Conservation (phyloP, 352 stramenopile species). For the Globisporangium carolinianum region DNA sequence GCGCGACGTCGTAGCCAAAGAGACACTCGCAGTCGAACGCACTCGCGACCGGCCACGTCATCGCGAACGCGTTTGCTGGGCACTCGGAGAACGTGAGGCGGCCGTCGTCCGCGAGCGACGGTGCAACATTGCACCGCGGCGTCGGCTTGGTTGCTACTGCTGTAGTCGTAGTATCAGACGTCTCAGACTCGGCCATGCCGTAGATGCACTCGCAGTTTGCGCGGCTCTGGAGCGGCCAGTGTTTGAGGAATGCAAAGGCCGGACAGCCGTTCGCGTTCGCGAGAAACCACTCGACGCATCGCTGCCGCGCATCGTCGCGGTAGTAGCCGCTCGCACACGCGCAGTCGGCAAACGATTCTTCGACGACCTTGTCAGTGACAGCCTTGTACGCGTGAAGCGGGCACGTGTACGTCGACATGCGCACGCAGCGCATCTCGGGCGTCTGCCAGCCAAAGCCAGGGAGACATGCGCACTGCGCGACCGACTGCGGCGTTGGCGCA, state of each 20-base stretch:
- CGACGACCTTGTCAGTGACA: constrained; percentile 22
- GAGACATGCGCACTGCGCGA: constrained; percentile 75
- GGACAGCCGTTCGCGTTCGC: constrained; percentile 62
- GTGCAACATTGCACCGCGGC: constrained; percentile 21
- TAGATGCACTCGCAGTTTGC: constrained; percentile 73
- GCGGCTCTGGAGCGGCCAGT: constrained; percentile 73
- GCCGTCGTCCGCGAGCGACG: constrained; percentile 10
- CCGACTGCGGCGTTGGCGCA: constrained; percentile 44
- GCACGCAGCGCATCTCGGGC: constrained; percentile 58
- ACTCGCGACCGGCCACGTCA: constrained; percentile 33
- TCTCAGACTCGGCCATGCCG: constrained; percentile 23
- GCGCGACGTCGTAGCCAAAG: constrained; percentile 32
- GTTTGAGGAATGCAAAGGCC: constrained; percentile 43
- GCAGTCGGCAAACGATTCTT: constrained; percentile 56
- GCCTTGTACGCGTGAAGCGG: constrained; percentile 50
- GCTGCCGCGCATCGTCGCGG: constrained; percentile 39
- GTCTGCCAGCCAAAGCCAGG: constrained; percentile 66
- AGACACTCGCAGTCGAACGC: constrained; percentile 39
- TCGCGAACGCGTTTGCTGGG: constrained; percentile 39
- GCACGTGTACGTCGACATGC: constrained; percentile 51
- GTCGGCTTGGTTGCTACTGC: constrained; percentile 11
- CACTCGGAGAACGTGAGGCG: constrained; percentile 32
- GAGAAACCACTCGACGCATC: constrained; percentile 64
- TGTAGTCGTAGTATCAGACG: too few species aligned
- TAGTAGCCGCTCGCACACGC: constrained; percentile 62